These are phyloP conservation scores for Xylaria sp. DNA, from an alignment of 2,329 filamentous ascomycete genomes.

Conservation along the genomic window DNA sequence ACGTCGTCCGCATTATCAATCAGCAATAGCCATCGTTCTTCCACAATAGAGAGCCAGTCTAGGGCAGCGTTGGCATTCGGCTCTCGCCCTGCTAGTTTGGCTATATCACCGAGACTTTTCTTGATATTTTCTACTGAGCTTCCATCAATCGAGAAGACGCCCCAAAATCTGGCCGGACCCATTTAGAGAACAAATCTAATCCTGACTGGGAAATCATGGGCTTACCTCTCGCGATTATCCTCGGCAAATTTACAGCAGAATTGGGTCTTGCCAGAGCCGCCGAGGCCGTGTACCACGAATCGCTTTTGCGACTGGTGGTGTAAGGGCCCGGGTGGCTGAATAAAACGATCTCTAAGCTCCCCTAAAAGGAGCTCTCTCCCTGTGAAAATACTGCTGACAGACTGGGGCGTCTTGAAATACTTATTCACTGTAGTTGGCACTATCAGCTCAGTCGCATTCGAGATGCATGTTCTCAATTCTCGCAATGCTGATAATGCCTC, in stretches of 20 bases:
- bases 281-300: conserved; percentile 6
- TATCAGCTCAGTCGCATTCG: background rate
- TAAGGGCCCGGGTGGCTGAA: background rate
- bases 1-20: conserved; percentile 12
- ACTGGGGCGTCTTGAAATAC: background rate
- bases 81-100: background rate
- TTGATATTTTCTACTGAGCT: conserved; percentile 9
- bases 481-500: background rate
- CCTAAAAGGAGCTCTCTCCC: background rate
- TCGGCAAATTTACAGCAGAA: conserved; percentile 17
- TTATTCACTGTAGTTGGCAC: background rate
- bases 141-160: conserved; percentile 9
- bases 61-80: conserved; percentile 5
- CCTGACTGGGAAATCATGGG: background rate
- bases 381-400: conserved; percentile 10
- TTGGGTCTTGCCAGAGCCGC: conserved; percentile 9
- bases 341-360: background rate
- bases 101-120: conserved; percentile 1
- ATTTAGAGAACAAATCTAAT: background rate
- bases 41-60: conserved; percentile 5
- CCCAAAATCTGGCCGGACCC: conserved; percentile 1
- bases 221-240: conserved; percentile 9
- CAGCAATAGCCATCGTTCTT: conserved; percentile 3
- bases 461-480: background rate
- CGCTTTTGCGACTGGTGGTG: background rate